Conservation (phyloP, 2,329 filamentous ascomycete species). For the Gliomastix tumulicola region DNA sequence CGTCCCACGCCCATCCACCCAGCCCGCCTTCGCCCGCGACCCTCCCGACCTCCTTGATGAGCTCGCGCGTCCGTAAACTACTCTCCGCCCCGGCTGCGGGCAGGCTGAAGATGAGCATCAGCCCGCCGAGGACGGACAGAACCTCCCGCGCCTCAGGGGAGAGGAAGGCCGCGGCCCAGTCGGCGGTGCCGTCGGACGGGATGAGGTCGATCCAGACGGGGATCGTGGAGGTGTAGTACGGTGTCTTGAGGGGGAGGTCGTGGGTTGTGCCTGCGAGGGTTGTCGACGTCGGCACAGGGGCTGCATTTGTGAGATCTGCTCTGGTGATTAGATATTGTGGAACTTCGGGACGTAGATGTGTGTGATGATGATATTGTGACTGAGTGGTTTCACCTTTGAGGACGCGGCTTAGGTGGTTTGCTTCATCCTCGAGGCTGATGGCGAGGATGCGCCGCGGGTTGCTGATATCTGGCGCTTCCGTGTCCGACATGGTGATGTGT, state of each 20-base stretch:
- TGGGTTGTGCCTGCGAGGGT: conserved; percentile 55
- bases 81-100: conserved; percentile 7
- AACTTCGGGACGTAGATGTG: too few species aligned
- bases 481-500: too few species aligned
- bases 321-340: too few species aligned
- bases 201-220: conserved; percentile 64
- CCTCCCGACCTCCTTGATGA: conserved; percentile 45
- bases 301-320: conserved; percentile 45
- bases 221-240: conserved; percentile 54
- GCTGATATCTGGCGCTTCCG: conserved; percentile 23
- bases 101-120: conserved; percentile 37
- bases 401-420: conserved; percentile 37
- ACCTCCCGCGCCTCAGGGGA: conserved; percentile 56
- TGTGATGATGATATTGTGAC: neutral
- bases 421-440: conserved; percentile 41
- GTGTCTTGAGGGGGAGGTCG: conserved; percentile 43
- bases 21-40: conserved; percentile 46
- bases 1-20: conserved; percentile 58
- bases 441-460: conserved; percentile 53
- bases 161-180: conserved; percentile 55
- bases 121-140: conserved; percentile 49
- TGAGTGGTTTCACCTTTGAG: conserved; percentile 39
- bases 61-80: conserved; percentile 20
- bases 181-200: conserved; percentile 30
- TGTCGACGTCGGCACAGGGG: conserved; percentile 26